Percentiles rank a stretch among this genome's conserved stretches.
Conservation (phyloP, 2,329 filamentous ascomycete species). For the Aschersonia sp. region DNA sequence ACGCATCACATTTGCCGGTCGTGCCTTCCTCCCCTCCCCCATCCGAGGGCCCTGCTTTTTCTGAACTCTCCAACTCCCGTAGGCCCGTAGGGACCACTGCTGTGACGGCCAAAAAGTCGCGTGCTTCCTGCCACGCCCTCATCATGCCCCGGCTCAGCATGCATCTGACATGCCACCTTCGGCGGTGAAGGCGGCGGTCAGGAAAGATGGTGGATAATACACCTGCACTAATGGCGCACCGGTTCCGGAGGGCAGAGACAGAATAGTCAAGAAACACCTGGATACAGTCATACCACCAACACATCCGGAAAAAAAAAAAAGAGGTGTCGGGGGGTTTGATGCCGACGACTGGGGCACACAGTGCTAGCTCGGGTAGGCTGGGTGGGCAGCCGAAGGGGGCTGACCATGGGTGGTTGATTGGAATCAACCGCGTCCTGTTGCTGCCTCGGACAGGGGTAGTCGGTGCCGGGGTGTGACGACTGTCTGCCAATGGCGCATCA, state of each 20-base stretch:
- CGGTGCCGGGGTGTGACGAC: neutral
- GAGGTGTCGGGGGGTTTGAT: too few species aligned
- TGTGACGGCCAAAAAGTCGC: too few species aligned
- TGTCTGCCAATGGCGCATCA: neutral
- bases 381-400: neutral
- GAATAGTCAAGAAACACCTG: neutral
- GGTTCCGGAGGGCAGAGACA: neutral
- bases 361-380: neutral
- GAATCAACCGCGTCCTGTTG: neutral
- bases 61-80: neutral
- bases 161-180: neutral
- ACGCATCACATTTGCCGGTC: neutral
- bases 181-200: conserved; percentile 1
- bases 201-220: neutral
- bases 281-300: neutral
- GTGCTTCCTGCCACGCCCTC: too few species aligned
- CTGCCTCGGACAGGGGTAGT: neutral
- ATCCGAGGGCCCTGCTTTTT: neutral
- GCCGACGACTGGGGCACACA: too few species aligned
- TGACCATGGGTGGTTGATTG: neutral
- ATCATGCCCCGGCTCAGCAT: neutral
- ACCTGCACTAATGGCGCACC: neutral
- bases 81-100: too few species aligned
- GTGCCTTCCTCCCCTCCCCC: neutral
- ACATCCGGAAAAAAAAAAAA: neutral